These are phyloP conservation scores for Haplosporangium sp. DNA, from an alignment of 371 early-diverging fungal species.

Conservation along the genomic window DNA sequence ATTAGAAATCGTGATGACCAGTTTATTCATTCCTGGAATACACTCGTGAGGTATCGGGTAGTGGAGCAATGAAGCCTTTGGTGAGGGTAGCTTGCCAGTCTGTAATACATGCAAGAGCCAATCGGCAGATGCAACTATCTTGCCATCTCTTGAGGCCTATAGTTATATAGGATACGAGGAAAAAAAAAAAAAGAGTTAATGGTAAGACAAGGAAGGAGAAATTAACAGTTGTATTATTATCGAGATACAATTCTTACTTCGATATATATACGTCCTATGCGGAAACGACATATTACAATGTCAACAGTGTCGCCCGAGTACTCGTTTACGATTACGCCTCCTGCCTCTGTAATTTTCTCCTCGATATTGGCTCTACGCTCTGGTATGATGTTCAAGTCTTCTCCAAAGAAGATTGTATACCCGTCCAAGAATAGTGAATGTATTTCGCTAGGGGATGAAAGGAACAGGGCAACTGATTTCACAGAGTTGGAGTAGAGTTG, in stretches of 20 bases:
- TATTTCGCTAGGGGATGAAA: slow-evolving; percentile 11
- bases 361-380: slow-evolving; percentile 50
- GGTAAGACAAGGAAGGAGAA: not conserved
- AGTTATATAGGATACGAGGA: not conserved
- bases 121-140: slow-evolving; percentile 64
- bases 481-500: slow-evolving; percentile 47
- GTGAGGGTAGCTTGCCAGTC: slow-evolving; percentile 35
- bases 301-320: slow-evolving; percentile 61
- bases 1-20: slow-evolving; percentile 74
- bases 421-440: slow-evolving; percentile 20
- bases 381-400: slow-evolving; percentile 31
- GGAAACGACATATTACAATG: slow-evolving; percentile 68
- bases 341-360: slow-evolving; percentile 63
- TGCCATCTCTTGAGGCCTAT: slow-evolving; percentile 71
- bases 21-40: slow-evolving; percentile 31
- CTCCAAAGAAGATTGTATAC: slow-evolving; percentile 22
- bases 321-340: slow-evolving; percentile 58
- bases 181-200: not conserved
- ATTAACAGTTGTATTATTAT: not conserved
- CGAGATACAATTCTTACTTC: slow-evolving; percentile 35
- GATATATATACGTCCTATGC: slow-evolving; percentile 64
- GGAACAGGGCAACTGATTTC: slow-evolving; percentile 23
- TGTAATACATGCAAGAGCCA: slow-evolving; percentile 46
- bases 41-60: slow-evolving; percentile 38
- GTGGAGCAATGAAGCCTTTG: slow-evolving; percentile 45